These are phyloP conservation scores for Penicillium sp. DNA, from an alignment of 2,329 filamentous ascomycete species.

Conservation along the genomic window DNA sequence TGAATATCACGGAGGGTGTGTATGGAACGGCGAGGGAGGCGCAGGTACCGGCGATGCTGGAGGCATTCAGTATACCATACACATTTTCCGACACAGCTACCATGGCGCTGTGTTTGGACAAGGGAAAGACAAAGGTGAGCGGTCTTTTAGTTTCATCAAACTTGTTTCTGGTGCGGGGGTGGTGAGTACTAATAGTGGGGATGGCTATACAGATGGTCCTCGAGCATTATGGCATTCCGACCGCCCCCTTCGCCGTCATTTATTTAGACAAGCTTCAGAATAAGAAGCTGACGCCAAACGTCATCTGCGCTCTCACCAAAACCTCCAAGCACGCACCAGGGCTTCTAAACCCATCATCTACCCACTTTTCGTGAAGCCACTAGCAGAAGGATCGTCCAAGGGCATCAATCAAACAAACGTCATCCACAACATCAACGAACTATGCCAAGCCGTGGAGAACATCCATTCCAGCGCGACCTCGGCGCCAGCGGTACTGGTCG, in stretches of 20 bases:
- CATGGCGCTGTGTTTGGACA: constrained; percentile 23
- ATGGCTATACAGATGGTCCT: constrained; percentile 13
- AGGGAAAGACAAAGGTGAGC: constrained; percentile 24
- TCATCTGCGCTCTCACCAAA: not conserved
- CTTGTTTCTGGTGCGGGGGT: too few relatives aligned
- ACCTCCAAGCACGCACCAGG: not conserved
- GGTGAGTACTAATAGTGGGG: not conserved
- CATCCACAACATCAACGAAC: constrained; percentile 7
- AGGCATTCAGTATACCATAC: constrained; percentile 29
- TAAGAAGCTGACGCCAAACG: not conserved
- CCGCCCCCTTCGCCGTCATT: constrained; percentile 15
- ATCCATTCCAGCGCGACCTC: constrained; percentile 13
- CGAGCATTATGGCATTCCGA: constrained; percentile 18
- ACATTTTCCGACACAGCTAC: constrained; percentile 26
- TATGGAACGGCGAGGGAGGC: constrained; percentile 24
- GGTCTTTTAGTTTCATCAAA: too few relatives aligned
- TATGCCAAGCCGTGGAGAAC: constrained; percentile 9
- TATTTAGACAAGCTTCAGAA: not conserved
- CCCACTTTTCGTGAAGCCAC: constrained; percentile 23
- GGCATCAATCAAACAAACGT: constrained; percentile 9
- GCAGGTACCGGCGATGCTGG: constrained; percentile 28
- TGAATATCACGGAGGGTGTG: constrained; percentile 27
- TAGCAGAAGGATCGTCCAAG: constrained; percentile 22
- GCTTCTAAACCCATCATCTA: constrained; percentile 7
- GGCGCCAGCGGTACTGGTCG: constrained; percentile 19